phyloP scores from a whole-genome alignment of 441 rosid genomes.

The Pelargonium citronellum region DNA sequence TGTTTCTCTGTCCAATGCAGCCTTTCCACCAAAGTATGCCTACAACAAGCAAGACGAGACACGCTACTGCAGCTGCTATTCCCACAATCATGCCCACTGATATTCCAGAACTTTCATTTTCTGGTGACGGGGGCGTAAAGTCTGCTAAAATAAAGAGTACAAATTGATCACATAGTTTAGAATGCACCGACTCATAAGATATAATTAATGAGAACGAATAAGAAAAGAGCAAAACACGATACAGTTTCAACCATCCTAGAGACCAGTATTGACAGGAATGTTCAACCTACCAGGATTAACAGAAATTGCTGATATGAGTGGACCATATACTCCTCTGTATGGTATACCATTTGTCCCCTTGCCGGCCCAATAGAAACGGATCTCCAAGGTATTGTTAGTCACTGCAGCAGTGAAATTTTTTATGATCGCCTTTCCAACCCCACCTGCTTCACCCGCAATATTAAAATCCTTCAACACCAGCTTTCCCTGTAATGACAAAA shows the following conservation, averaged over 20 bases:
- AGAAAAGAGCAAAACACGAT: neutral
- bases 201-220: neutral
- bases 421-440: slow-evolving; percentile 28
- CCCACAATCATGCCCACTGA: slow-evolving; percentile 37
- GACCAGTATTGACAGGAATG: neutral
- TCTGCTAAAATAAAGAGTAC: slow-evolving; percentile 27
- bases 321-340: slow-evolving; percentile 43
- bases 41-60: slow-evolving; percentile 29
- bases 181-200: neutral
- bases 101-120: slow-evolving; percentile 20
- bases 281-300: slow-evolving; percentile 33
- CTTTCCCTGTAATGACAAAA: slow-evolving; percentile 25
- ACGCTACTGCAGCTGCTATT: slow-evolving; percentile 28
- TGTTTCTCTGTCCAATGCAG: slow-evolving; percentile 31
- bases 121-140: slow-evolving; percentile 28
- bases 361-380: slow-evolving; percentile 32
- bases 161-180: neutral
- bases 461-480: slow-evolving; percentile 36
- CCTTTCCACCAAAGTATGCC: slow-evolving; percentile 42
- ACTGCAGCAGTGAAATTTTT: slow-evolving; percentile 28
- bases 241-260: too few species aligned
- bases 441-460: slow-evolving; percentile 42
- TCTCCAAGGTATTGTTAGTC: slow-evolving; percentile 35
- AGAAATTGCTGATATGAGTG: slow-evolving; percentile 52
- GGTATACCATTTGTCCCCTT: slow-evolving; percentile 53